Evolutionary conservation across 2,329 filamentous ascomycete genomes (phyloP).

Genomic region (Capronia coronata): DNA sequence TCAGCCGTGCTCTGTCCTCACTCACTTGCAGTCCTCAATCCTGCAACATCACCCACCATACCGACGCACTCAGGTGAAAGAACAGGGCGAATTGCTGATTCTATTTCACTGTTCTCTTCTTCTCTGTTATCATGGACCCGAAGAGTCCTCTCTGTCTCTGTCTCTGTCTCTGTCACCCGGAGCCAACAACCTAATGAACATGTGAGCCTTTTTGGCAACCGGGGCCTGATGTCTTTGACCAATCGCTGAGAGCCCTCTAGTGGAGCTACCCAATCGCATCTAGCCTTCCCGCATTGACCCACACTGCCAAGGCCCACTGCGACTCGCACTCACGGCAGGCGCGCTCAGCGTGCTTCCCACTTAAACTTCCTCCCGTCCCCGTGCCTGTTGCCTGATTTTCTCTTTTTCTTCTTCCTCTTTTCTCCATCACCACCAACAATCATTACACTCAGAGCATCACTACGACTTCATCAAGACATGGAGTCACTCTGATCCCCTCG

Average conservation of each 20-base stretch:
- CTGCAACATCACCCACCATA: too few relatives aligned
- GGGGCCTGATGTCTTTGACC: background rate
- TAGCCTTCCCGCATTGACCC: background rate
- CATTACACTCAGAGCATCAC: constrained; percentile 19
- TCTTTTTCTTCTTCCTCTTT: constrained; percentile 18
- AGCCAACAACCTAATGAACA: too few relatives aligned
- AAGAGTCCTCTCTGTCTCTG: too few relatives aligned
- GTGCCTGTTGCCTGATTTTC: constrained; percentile 25
- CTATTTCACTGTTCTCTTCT: too few relatives aligned
- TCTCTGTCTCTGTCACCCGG: too few relatives aligned
- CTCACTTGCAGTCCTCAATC: background rate
- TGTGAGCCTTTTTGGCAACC: background rate
- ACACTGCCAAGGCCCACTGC: constrained; percentile 12
- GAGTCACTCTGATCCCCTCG: constrained; percentile 28
- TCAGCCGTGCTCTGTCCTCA: too few relatives aligned
- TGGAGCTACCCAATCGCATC: background rate
- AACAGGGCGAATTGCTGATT: too few relatives aligned
- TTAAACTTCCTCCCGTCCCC: constrained; percentile 6
- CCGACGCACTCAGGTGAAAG: background rate
- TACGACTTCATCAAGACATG: constrained; percentile 30
- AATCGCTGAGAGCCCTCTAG: background rate
- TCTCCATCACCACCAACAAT: constrained; percentile 17
- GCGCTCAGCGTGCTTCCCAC: constrained; percentile 3
- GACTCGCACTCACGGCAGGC: background rate
- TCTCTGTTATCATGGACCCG: too few relatives aligned